Conservation (phyloP, 2,329 filamentous ascomycete genomes). For the Fusarium longipes region DNA sequence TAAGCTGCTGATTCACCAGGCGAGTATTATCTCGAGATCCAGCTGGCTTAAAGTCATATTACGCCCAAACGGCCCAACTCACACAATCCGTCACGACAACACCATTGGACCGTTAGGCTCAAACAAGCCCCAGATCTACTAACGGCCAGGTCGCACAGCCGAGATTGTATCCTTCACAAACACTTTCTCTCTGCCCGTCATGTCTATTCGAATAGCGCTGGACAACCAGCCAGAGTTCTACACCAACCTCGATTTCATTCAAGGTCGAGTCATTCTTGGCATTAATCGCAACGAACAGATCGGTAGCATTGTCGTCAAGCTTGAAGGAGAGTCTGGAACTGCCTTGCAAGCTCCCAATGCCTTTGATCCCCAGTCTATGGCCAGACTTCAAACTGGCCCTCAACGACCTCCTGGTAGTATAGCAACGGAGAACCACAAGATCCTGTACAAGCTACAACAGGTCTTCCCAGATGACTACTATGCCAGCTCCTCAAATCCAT, state of each 20-base stretch:
- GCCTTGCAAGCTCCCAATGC: conserved; percentile 65
- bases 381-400: conserved; percentile 40
- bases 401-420: conserved; percentile 56
- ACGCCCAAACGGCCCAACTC: conserved; percentile 12
- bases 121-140: conserved; percentile 10
- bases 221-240: conserved; percentile 76
- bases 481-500: conserved; percentile 54
- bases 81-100: conserved; percentile 5
- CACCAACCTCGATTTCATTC: conserved; percentile 81
- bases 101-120: conserved; percentile 25
- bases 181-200: conserved; percentile 50
- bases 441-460: conserved; percentile 78
- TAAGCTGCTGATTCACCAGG: not conserved
- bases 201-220: conserved; percentile 75
- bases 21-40: not conserved
- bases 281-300: conserved; percentile 76
- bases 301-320: conserved; percentile 80
- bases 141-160: conserved; percentile 22
- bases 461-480: conserved; percentile 74
- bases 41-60: not conserved
- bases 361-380: conserved; percentile 57
- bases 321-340: conserved; percentile 82
- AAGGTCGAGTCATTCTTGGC: conserved; percentile 67
- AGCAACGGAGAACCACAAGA: conserved; percentile 73
- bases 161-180: not conserved